These are phyloP conservation scores for Claviceps sp. DNA, from an alignment of 2,329 filamentous ascomycete genomes.

Conservation along the genomic window DNA sequence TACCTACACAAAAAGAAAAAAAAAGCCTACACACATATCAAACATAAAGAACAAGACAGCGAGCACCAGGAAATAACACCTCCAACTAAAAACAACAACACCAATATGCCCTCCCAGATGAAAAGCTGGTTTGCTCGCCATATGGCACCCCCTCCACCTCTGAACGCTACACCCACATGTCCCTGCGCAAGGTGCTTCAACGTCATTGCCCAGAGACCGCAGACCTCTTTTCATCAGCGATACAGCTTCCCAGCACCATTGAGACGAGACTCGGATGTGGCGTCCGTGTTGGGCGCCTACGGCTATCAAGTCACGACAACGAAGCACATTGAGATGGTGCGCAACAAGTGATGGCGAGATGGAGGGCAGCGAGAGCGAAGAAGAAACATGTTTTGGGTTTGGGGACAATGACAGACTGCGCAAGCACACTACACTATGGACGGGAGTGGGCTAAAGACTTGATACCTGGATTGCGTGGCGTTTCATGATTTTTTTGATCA, in stretches of 20 bases:
- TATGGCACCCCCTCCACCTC: slow-evolving; percentile 25
- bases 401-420: no score
- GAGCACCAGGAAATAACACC: not conserved
- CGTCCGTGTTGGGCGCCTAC: not conserved
- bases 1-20: no score
- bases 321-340: not conserved
- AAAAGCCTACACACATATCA: no score
- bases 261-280: not conserved
- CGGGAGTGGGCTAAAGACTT: no score
- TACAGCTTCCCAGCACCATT: not conserved
- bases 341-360: not conserved
- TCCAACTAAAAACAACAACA: not conserved
- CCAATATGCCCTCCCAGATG: slow-evolving; percentile 17
- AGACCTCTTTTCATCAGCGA: no score
- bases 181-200: slow-evolving; percentile 19
- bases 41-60: no score
- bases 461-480: no score
- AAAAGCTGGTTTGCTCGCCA: slow-evolving; percentile 27
- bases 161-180: slow-evolving; percentile 20
- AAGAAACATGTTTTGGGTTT: not conserved
- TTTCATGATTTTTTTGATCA: no score
- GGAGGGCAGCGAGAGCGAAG: not conserved
- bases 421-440: no score
- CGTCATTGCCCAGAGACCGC: not conserved
- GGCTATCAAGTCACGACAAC: not conserved